Evolutionary conservation across 768 basidiomycete species (phyloP).

Genomic region (Pisolithus microcarpus): DNA sequence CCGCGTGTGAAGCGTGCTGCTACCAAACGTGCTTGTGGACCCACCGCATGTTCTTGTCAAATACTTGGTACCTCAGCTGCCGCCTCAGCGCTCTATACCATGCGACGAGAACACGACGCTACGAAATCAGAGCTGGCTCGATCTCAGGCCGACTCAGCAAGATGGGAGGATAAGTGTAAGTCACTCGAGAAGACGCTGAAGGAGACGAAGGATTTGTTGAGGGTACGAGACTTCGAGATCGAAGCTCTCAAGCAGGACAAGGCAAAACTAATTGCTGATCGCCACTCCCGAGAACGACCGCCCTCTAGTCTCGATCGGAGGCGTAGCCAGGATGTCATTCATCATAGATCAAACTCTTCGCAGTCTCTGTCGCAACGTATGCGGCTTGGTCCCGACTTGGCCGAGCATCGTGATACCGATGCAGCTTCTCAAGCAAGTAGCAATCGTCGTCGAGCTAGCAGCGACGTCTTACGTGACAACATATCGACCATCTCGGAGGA

Average conservation of each 20-base stretch:
- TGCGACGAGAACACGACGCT: constrained; percentile 50
- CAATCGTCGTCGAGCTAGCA: constrained; percentile 9
- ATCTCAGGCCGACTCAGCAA: constrained; percentile 45
- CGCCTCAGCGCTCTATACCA: constrained; percentile 34
- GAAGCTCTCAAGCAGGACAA: constrained; percentile 42
- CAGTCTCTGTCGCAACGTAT: constrained; percentile 26
- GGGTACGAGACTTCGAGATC: constrained; percentile 52
- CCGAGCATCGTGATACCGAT: constrained; percentile 19
- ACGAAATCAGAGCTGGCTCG: constrained; percentile 50
- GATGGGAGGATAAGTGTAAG: constrained; percentile 56
- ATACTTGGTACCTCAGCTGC: constrained; percentile 33
- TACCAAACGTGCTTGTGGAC: constrained; percentile 30
- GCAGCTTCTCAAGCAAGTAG: constrained; percentile 9
- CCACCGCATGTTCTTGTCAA: constrained; percentile 25
- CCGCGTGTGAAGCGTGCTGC: constrained; percentile 37
- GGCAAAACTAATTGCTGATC: constrained; percentile 23
- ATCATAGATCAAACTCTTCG: constrained; percentile 24
- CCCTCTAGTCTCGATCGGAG: constrained; percentile 21
- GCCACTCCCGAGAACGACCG: constrained; percentile 13
- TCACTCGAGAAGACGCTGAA: constrained; percentile 55
- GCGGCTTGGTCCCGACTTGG: constrained; percentile 28
- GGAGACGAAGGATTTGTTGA: constrained; percentile 56
- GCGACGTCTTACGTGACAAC: constrained; percentile 14
- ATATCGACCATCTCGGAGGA: constrained; percentile 38
- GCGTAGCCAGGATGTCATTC: constrained; percentile 23